Evolutionary conservation across 1,284 basidiomycete species (phyloP), one percentile per base, ranked within the genome.

Genomic region (Boletus hoseneyae): DNA sequence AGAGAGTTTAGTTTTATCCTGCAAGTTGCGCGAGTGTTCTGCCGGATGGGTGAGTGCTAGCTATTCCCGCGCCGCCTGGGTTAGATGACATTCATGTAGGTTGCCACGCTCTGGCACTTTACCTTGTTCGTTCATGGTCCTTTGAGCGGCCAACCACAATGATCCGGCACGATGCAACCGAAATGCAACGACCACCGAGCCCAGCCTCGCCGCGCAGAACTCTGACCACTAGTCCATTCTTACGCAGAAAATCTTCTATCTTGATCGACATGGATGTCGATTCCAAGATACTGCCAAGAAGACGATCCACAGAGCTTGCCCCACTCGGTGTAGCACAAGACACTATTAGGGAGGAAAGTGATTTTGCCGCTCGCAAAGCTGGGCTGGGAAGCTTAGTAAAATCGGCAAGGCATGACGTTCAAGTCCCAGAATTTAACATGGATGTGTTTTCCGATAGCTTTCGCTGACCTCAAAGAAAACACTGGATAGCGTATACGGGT

Each of bases 1-100:
- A 82, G 85, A 16, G 93, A 97, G 64, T 97, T 93, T 69, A 93
- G 90, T 64, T 97, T 97, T 67, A 91, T 97, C 6, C 75, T 94
- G 35, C 93, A 97, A 70, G 93, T 92, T 58, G 89, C 92, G 1
- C 80, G 91, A 19, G 90, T 95, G 3, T 93, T 97, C 62, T 90
- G 86, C 61, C 77, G 90, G 47, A 94, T 97, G 93, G 94, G 93
- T 92, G 56, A 48, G 84, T 66, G 5, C n/a, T 30, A 46, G 46
- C 32, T 25, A 34, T 30, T 15, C 29, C 27, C 4, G 12, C 33
- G 48, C n/a, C 34, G 30, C 40, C 45, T 42, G 44, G 41, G 47
- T 18, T 39, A 27, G 16, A 34, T 50, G 51, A 51, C 39, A 23
- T 43, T 47, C 48, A 32, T 49, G 3, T 62, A 96, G 94, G 96